Evolutionary conservation across 768 basidiomycete species (phyloP), one percentile per base, ranked within the genome.

Genomic region (Suillus subluteus): DNA sequence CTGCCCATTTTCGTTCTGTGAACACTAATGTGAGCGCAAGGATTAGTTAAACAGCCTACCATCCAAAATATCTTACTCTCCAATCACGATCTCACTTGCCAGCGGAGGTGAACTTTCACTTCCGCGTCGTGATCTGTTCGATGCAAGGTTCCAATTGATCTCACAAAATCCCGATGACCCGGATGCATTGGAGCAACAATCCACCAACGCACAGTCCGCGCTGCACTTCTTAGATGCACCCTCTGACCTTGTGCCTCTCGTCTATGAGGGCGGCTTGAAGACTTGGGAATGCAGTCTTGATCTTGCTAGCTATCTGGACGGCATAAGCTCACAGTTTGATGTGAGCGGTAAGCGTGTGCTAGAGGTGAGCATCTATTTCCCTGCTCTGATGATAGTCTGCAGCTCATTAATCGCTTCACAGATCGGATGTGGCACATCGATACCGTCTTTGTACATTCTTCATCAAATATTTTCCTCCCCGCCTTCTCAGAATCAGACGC

Each of bases 261-360:
- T 95, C 0, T 99, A 99, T 70, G 97, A 99, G 79, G 97, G 97
- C 26, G 97, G 97, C 6, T 76, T 99, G 62, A 98, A 99, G 79
- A 98, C 96, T 2, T 99, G 97, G 97, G 97, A 99, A 76, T 97
- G 95, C 70, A 92, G 93, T 58, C 78, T 96, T 16, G 97, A 99
- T 76, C 82, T 99, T 3, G 92, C 92, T 0, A 82, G 86, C 41
- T 91, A 89, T 70, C 79, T 93, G 15, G 80, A 83, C 64, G 71
- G 76, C 26, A 67, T 82, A 55, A 71, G 66, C 1, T 52, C 70
- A 32, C 66, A 65, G 7, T 61, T 79, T 54, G 63, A 66, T 32
- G 69, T 81, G 6, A 72, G 70, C 40, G 91, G 90, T 0, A 86
- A 83, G 71, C 82, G 83, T 18, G 77, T 93, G 12, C 73, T 96